phyloP scores from a whole-genome alignment of 768 basidiomycete genomes.

The Porpolomopsis calyptriformis region DNA sequence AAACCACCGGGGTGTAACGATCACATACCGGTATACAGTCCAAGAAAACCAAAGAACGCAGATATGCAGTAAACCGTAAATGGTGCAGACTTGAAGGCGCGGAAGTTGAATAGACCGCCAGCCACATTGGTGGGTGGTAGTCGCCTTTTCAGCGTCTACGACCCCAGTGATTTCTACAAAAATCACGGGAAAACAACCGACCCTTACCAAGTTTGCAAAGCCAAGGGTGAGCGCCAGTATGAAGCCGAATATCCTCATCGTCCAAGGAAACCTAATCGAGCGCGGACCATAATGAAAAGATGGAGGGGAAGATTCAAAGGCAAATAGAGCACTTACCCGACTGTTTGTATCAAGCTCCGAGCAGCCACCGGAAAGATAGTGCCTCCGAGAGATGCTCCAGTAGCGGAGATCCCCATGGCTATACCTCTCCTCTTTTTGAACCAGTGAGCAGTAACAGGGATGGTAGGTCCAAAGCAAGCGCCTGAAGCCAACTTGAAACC shows the following conservation, averaged over 20 bases:
- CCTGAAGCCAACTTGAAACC: slow-evolving; percentile 24
- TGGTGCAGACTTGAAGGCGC: slow-evolving; percentile 32
- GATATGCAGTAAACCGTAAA: slow-evolving; percentile 44
- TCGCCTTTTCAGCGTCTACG: slow-evolving; percentile 27
- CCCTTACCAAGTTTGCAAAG: slow-evolving; percentile 32
- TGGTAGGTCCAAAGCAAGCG: slow-evolving; percentile 38
- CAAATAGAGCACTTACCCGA: slow-evolving; percentile 33
- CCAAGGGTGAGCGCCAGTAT: slow-evolving; percentile 40
- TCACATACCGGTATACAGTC: slow-evolving; percentile 45
- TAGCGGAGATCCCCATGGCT: slow-evolving; percentile 43
- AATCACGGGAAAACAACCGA: background rate
- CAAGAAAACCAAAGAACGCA: slow-evolving; percentile 41
- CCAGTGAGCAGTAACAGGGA: slow-evolving; percentile 52
- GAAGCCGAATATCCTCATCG: slow-evolving; percentile 55
- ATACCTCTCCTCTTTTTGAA: slow-evolving; percentile 44
- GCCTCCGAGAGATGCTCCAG: slow-evolving; percentile 52
- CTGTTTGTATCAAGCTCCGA: slow-evolving; percentile 37
- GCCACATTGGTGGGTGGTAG: slow-evolving; percentile 40
- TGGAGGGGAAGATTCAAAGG: background rate
- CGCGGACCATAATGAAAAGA: background rate
- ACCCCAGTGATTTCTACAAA: background rate
- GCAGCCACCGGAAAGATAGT: slow-evolving; percentile 50
- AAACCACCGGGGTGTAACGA: background rate
- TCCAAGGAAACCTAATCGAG: slow-evolving; percentile 62
- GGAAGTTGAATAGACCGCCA: slow-evolving; percentile 45